These are phyloP conservation scores for Tetrastigma voinierianum DNA, from an alignment of 164 flowering plant genomes.

Conservation along the genomic window DNA sequence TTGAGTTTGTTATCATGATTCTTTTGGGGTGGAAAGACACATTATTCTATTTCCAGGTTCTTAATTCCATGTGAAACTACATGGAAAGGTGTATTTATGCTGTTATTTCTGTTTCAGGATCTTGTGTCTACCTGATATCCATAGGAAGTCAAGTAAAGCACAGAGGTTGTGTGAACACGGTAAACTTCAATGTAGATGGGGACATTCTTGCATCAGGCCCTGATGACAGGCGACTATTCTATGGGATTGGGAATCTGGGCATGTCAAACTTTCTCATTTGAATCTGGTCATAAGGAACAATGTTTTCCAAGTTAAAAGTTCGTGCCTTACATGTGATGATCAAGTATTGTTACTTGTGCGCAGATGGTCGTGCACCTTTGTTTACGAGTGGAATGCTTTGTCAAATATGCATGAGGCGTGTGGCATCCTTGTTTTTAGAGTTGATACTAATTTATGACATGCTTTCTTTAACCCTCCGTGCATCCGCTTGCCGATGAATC, in stretches of 20 bases:
- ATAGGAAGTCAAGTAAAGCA: conserved; percentile 66
- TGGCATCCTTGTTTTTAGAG: not conserved
- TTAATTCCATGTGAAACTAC: not conserved
- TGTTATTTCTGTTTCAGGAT: conserved; percentile 47
- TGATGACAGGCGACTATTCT: conserved; percentile 77
- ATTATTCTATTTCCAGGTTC: not conserved
- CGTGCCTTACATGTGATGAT: conserved; percentile 79
- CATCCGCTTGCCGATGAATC: not conserved
- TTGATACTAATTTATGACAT: not conserved
- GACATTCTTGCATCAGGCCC: conserved; percentile 87
- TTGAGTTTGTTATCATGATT: no score
- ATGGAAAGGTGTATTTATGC: not conserved
- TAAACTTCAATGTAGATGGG: conserved; percentile 80
- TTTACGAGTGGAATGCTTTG: not conserved
- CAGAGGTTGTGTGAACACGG: conserved; percentile 90
- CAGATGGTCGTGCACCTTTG: conserved; percentile 86
- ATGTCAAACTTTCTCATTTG: conserved; percentile 61
- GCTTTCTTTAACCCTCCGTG: not conserved
- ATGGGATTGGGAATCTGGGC: conserved; percentile 89
- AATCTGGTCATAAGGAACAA: conserved; percentile 79
- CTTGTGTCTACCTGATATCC: conserved; percentile 61
- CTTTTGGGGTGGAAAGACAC: no score
- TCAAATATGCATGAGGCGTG: not conserved
- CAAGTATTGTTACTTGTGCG: conserved; percentile 92
- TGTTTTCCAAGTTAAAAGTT: conserved; percentile 91